A percentile compares a stretch with the other conserved stretches of the same genome.
phyloP scores from a whole-genome alignment of 805 yeast species.

The Sungouiozyma intestinalis region DNA sequence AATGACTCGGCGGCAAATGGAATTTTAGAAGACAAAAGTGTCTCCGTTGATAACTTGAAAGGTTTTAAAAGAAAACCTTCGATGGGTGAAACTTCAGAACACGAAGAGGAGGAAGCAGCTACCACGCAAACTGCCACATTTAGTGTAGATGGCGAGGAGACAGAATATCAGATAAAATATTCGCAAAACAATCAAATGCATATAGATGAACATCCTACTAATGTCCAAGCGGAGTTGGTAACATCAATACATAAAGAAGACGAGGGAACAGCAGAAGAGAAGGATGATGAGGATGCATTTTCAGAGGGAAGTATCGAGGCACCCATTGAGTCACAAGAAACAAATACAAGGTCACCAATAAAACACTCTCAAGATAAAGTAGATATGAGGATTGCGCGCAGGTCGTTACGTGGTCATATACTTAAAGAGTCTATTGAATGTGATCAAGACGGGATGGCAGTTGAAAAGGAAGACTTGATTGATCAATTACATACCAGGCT shows the following conservation, averaged over 20 bases:
- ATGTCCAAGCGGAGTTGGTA: constrained; percentile 1
- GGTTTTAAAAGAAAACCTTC: not conserved
- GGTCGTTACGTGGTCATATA: constrained; percentile 1
- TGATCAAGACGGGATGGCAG: not conserved
- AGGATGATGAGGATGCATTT: not conserved
- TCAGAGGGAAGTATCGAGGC: constrained; percentile 2
- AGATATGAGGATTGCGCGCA: not conserved
- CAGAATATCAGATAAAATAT: constrained; percentile 12
- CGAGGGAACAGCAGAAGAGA: not conserved
- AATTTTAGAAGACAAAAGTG: too few relatives aligned
- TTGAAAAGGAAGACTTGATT: not conserved
- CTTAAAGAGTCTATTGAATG: not conserved
- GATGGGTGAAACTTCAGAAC: not conserved
- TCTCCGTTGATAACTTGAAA: not conserved
- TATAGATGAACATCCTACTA: constrained; percentile 6
- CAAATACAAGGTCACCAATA: constrained; percentile 11
- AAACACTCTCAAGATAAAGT: not conserved
- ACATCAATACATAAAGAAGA: not conserved
- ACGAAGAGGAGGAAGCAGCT: not conserved
- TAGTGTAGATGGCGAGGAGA: constrained; percentile 16
- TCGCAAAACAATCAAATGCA: constrained; percentile 13
- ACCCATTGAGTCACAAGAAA: constrained; percentile 9
- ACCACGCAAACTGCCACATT: constrained; percentile 8
- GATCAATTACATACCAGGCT: not conserved
- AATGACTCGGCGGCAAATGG: not conserved